A percentile compares a stretch with the other conserved stretches of the same genome.
phyloP scores from a whole-genome alignment of 2,329 filamentous ascomycete genomes.

The Ophiostoma sp. region DNA sequence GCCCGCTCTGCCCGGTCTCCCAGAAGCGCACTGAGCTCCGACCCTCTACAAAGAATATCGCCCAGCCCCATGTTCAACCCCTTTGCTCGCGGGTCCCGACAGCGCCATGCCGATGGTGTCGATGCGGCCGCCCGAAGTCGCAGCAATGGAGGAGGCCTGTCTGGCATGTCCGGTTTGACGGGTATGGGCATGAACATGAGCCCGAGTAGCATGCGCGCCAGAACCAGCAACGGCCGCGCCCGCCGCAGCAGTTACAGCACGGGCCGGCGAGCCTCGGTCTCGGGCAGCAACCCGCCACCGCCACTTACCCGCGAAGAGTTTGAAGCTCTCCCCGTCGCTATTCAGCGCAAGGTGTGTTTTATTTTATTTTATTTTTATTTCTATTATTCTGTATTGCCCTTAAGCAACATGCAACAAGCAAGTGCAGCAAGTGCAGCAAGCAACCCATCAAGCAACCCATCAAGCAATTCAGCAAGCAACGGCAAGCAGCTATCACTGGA shows the following conservation, averaged over 20 bases:
- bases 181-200: background rate
- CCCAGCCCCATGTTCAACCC: slow-evolving; percentile 23
- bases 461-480: background rate
- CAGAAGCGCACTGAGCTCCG: background rate
- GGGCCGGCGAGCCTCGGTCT: slow-evolving; percentile 28
- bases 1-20: slow-evolving; percentile 13
- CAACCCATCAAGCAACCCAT: no score
- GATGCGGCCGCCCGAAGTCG: background rate
- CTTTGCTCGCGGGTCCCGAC: slow-evolving; percentile 19
- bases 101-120: slow-evolving; percentile 12
- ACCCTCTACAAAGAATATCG: slow-evolving; percentile 10
- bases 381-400: background rate
- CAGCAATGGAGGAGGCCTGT: background rate
- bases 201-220: slow-evolving; percentile 3
- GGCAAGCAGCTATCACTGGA: background rate
- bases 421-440: slow-evolving; percentile 2
- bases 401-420: background rate
- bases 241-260: slow-evolving; percentile 20
- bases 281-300: slow-evolving; percentile 28
- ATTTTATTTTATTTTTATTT: background rate
- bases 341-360: slow-evolving; percentile 44
- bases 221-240: slow-evolving; percentile 18
- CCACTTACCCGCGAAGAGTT: slow-evolving; percentile 45
- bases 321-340: slow-evolving; percentile 46
- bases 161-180: background rate